Conservation (phyloP, 805 yeast species). For the Barnettozyma populi region DNA sequence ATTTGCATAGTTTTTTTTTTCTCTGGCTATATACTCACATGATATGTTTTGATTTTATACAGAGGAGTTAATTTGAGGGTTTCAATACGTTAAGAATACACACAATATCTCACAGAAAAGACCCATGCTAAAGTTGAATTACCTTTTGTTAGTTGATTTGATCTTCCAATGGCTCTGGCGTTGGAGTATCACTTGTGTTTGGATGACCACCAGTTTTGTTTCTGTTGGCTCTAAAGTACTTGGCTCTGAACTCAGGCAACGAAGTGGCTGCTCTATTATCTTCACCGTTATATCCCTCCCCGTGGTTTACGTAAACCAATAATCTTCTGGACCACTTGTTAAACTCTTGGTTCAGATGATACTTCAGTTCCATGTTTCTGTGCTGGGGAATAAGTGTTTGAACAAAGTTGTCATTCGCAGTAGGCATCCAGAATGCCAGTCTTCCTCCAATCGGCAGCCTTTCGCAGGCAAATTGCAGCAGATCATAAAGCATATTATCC, state of each 20-base stretch:
- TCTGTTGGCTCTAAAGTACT: slow-evolving; percentile 21
- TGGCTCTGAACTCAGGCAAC: slow-evolving; percentile 24
- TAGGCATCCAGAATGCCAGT: slow-evolving; percentile 96
- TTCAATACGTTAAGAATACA: not conserved
- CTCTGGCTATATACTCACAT: not conserved
- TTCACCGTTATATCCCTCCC: slow-evolving; percentile 46
- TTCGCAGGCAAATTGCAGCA: slow-evolving; percentile 64
- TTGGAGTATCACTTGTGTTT: not conserved
- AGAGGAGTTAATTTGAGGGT: not conserved
- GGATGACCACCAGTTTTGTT: not conserved
- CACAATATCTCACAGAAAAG: not conserved
- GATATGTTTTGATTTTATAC: not conserved
- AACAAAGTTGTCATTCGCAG: slow-evolving; percentile 80
- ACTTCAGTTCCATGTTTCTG: slow-evolving; percentile 59
- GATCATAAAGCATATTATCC: slow-evolving; percentile 70
- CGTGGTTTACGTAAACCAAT: slow-evolving; percentile 70
- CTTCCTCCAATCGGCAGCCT: slow-evolving; percentile 74
- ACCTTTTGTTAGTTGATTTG: no score
- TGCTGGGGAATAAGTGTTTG: slow-evolving; percentile 76
- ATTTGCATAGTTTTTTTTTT: not conserved
- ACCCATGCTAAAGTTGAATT: not conserved
- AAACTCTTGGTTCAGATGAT: slow-evolving; percentile 80
- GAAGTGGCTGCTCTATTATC: slow-evolving; percentile 31
- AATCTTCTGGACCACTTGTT: slow-evolving; percentile 90
- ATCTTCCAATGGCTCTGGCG: not conserved